phyloP scores from a whole-genome alignment of 73 alveolate species.

The Symbiodinium natans region DNA sequence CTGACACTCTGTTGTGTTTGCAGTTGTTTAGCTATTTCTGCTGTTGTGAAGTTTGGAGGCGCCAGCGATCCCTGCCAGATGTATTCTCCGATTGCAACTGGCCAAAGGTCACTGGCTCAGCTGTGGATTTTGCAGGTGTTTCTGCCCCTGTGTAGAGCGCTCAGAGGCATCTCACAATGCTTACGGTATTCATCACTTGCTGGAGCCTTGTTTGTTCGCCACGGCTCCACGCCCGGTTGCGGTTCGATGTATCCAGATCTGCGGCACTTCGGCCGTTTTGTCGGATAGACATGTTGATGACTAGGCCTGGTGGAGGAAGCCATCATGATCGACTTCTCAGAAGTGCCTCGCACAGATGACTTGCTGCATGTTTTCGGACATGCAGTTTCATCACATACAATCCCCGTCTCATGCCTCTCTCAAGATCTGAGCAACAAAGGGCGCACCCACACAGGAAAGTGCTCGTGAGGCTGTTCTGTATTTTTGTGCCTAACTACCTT shows the following conservation, averaged over 20 bases:
- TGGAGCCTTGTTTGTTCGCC: background rate
- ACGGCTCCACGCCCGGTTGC: background rate
- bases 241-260: background rate
- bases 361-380: background rate
- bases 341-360: background rate
- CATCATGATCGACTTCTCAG: slow-evolving; percentile 44
- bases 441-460: no score
- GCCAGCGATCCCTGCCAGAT: slow-evolving; percentile 38
- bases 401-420: no score
- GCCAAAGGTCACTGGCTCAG: slow-evolving; percentile 87
- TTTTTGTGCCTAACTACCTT: no score
- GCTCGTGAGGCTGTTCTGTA: no score
- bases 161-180: slow-evolving; percentile 58
- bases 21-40: background rate
- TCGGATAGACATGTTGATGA: no score
- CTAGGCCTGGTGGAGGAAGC: slow-evolving; percentile 75
- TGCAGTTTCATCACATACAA: no score
- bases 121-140: no score
- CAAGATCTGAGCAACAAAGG: no score
- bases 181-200: slow-evolving; percentile 49
- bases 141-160: no score
- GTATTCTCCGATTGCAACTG: slow-evolving; percentile 85
- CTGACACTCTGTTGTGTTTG: background rate
- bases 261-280: no score
- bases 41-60: slow-evolving; percentile 9